Evolutionary conservation across 2,329 filamentous ascomycete species (phyloP).

Genomic region (Talaromyces atroroseus): DNA sequence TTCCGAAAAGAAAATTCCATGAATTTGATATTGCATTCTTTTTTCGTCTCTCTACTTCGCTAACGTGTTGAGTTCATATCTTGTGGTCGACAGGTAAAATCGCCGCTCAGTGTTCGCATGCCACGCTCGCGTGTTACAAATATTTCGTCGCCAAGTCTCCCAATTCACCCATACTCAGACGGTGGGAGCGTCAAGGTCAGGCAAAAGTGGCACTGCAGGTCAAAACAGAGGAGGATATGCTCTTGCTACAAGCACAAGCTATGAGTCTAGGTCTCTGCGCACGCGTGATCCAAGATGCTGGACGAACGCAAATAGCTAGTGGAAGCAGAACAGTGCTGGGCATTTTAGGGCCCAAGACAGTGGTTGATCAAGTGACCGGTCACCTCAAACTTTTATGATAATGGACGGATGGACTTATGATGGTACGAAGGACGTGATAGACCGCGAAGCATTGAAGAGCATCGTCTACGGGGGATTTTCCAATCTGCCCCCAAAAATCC

Average conservation of each 20-base stretch:
- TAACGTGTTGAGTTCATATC: neutral
- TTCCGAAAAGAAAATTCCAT: neutral
- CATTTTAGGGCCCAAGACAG: conserved; percentile 72
- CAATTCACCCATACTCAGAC: conserved; percentile 59
- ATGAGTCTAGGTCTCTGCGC: conserved; percentile 79
- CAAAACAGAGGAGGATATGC: conserved; percentile 72
- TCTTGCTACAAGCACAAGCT: conserved; percentile 74
- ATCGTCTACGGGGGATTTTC: neutral
- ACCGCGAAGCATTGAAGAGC: neutral
- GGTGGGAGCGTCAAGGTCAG: conserved; percentile 83
- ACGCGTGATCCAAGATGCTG: conserved; percentile 90
- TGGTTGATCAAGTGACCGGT: conserved; percentile 81
- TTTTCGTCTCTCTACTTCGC: neutral
- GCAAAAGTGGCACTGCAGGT: conserved; percentile 90
- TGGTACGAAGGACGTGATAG: conserved; percentile 2
- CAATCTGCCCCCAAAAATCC: neutral
- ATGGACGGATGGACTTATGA: neutral
- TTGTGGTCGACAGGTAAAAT: conserved; percentile 72
- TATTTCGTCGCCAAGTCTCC: conserved; percentile 56
- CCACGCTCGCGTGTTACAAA: conserved; percentile 98
- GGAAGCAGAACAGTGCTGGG: conserved; percentile 91
- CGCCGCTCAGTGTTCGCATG: conserved; percentile 88
- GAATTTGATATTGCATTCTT: neutral
- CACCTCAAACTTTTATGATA: conserved; percentile 72
- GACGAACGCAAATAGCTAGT: conserved; percentile 89